Percentiles rank a stretch among this genome's conserved stretches.
phyloP scores from a whole-genome alignment of 352 stramenopile genomes.

The Pythium rishiriense region DNA sequence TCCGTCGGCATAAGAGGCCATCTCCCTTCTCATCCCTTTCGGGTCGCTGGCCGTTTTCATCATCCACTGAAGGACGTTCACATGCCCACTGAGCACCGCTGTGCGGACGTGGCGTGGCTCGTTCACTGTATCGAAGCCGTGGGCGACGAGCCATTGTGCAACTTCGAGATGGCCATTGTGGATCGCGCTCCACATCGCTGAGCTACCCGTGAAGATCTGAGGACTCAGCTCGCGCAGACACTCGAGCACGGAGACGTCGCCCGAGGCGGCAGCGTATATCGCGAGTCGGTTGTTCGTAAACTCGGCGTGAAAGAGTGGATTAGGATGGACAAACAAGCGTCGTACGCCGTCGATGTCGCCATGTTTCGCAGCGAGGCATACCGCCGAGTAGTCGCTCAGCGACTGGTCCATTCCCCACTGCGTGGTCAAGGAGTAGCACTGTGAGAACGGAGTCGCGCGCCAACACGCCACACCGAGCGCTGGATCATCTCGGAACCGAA shows the following conservation, averaged over 20 bases:
- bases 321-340: background rate
- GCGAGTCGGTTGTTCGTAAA: background rate
- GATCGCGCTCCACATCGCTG: background rate
- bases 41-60: background rate
- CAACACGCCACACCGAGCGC: background rate
- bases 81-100: background rate
- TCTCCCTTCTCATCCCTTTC: background rate
- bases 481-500: background rate
- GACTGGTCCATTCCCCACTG: constrained; percentile 1
- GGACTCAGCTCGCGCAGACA: background rate
- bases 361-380: background rate
- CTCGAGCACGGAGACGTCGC: background rate
- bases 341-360: background rate
- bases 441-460: background rate
- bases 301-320: background rate
- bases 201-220: background rate
- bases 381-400: background rate
- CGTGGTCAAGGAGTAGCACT: constrained; percentile 1
- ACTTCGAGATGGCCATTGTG: background rate
- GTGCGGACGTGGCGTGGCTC: background rate
- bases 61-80: constrained; percentile 10
- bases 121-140: background rate
- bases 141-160: background rate
- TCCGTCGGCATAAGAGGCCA: background rate
- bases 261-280: background rate